phyloP scores from a whole-genome alignment of 371 early-diverging fungal genomes.

The Mucor racemosus region DNA sequence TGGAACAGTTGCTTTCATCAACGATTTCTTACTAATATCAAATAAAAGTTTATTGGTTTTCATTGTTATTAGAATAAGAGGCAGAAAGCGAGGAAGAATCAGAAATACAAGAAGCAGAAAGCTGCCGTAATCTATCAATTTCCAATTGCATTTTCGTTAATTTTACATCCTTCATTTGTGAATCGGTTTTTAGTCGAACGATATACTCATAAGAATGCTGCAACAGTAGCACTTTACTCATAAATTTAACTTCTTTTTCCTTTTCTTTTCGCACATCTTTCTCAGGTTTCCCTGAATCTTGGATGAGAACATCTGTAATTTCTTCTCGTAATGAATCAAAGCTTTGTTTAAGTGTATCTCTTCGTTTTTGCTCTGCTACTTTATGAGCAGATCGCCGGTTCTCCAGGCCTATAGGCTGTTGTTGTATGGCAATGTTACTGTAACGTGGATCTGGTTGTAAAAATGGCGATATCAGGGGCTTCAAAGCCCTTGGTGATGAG shows the following conservation, averaged over 20 bases:
- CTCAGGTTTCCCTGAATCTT: not conserved
- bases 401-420: too few relatives aligned
- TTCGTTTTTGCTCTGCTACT: conserved; percentile 90
- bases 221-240: conserved; percentile 47
- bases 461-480: too few relatives aligned
- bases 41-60: not conserved
- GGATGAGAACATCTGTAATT: conserved; percentile 65
- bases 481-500: too few relatives aligned
- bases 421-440: too few relatives aligned
- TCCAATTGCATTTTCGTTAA: conserved; percentile 41
- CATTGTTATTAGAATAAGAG: not conserved
- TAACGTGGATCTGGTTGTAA: too few relatives aligned
- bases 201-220: conserved; percentile 63
- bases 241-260: conserved; percentile 48
- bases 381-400: conserved; percentile 69
- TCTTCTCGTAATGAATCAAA: conserved; percentile 78
- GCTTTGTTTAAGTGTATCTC: conserved; percentile 81
- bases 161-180: conserved; percentile 40
- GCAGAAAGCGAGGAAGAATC: not conserved
- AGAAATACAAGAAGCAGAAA: not conserved
- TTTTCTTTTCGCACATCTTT: conserved; percentile 16
- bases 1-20: too few relatives aligned
- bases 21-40: too few relatives aligned
- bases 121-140: conserved; percentile 17
- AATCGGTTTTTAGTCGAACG: conserved; percentile 46